Conservation (phyloP, 805 yeast species). For the Candida maesae region DNA sequence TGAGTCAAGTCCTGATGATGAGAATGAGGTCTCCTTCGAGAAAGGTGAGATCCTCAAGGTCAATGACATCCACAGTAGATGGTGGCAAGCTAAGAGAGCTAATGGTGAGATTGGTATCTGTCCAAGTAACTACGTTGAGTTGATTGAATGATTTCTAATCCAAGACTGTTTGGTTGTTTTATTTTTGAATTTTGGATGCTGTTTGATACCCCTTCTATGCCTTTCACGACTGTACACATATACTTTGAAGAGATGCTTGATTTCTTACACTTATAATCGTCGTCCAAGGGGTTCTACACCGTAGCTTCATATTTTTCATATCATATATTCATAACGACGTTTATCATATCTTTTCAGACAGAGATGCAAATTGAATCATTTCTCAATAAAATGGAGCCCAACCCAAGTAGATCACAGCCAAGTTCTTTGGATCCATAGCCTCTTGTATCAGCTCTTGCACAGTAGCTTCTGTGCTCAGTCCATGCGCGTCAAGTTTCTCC, state of each 20-base stretch:
- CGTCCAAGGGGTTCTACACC: no score
- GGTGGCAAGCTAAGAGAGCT: constrained; percentile 96
- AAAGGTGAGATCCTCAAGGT: constrained; percentile 92
- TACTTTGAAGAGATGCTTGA: no score
- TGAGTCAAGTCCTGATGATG: constrained; percentile 88
- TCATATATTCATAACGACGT: not conserved
- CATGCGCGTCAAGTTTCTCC: constrained; percentile 61
- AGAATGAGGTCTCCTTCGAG: constrained; percentile 83
- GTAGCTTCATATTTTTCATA: no score
- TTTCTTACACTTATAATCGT: no score
- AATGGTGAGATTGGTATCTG: constrained; percentile 95
- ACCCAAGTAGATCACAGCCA: constrained; percentile 76
- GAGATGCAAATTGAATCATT: not conserved
- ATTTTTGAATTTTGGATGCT: not conserved
- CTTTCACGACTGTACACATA: not conserved
- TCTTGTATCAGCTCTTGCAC: constrained; percentile 77
- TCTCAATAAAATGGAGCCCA: constrained; percentile 72
- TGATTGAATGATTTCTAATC: constrained; percentile 46
- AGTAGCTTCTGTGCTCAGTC: constrained; percentile 76
- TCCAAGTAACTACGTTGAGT: constrained; percentile 89
- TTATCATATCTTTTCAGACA: not conserved
- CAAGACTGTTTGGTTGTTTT: not conserved
- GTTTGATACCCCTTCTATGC: not conserved
- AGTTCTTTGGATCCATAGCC: constrained; percentile 63
- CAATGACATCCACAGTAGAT: constrained; percentile 89